Evolutionary conservation across 176 grass and related monocot genomes (phyloP), one percentile per base, ranked within the genome.

Genomic region (Eragrostis nindensis): DNA sequence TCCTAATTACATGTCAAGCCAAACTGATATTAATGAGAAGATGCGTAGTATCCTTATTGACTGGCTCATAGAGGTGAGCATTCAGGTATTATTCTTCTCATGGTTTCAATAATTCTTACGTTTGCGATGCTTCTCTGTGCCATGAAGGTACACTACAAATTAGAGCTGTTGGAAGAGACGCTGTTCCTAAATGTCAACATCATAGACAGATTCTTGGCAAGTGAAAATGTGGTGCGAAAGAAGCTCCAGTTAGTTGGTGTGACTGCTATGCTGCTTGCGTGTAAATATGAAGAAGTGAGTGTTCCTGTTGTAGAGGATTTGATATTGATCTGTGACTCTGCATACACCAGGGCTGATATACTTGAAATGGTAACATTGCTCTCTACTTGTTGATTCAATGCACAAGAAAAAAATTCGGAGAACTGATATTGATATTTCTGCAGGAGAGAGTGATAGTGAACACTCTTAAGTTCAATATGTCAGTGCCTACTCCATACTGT

Each of bases 241-340:
- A 98, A 94, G 86, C 95, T 98, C 83, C 95, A 94, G 82, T 54
- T 98, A 13, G 92, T 94, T 38, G 92, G 95, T 41, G 86, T 98
- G 60, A 98, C 95, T 3, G 95, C 95, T 61, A 89, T 98, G 83
- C 49, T 98, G 62, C 92, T 98, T n/a, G 90, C 95, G 0, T 98
- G 95, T 67, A 98, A 98, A 47, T 98, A 98, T 9, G 95, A 98
- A 68, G 95, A 98, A 62, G 95, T 98, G 1, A 87, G 76, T 0
- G 86, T 94, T 16, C 95, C 90, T 0, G 77, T 89, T 1, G 92
- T 98, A 3, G 90, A 98, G 30, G 95, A 98, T 62, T 87, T 98
- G 30, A 92, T 98, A 73, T 42, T 98, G 8, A 94, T 98, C 39
- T 93, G 91, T 2, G 90, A 98, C 8, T 86, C 88, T 0, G 92